Evolutionary conservation across 345 rosid genomes (phyloP), one percentile per base, ranked within the genome.

Genomic region (Euphorbia pulcherrima): DNA sequence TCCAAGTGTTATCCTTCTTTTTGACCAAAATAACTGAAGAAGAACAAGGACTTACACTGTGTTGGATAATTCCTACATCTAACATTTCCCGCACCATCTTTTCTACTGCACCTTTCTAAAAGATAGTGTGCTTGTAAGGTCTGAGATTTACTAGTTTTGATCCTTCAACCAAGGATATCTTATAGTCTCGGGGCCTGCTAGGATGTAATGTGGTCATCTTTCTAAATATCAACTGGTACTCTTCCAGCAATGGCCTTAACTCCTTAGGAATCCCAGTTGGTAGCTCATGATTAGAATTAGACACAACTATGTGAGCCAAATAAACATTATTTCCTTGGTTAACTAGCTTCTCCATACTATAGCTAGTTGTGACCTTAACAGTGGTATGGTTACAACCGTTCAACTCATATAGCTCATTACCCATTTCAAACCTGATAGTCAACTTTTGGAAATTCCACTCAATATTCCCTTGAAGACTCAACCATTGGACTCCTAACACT

Each of bases 1-100:
- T 14, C 56, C 68, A 64, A 21, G 53, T 12, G 2, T n/a, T 29
- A 26, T 64, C 55, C 23, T 64, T 64, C 24, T 64, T 64, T 24
- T 64, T 64, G 2, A 64, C 68, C 33, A 64, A 44, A 2, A 64
- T 20, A 5, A 64, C 39, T 46, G 55, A 58, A 0, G 58, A 35
- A 4, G 48, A 20, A 39, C 9, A 61, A 1, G 65, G 65, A 21
- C 65, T 61, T 2, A 20, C 17, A 23, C 50, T 61, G 16, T 13
- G 50, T 20, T 21, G 26, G 0, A 61, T 61, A 17, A 20, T 18
- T 20, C 50, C 50, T 3, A 5, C 17, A 0, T 61, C 16, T 1
- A 61, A 18, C 28, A 61, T 6, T 5, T 61, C 65, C 9, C 21
- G 27, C 0, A 23, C n/a, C 28, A 35, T 37, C 0, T 39, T 61